These are phyloP conservation scores for Drechslerella stenobrocha DNA, from an alignment of 2,329 filamentous ascomycete species.

Conservation along the genomic window DNA sequence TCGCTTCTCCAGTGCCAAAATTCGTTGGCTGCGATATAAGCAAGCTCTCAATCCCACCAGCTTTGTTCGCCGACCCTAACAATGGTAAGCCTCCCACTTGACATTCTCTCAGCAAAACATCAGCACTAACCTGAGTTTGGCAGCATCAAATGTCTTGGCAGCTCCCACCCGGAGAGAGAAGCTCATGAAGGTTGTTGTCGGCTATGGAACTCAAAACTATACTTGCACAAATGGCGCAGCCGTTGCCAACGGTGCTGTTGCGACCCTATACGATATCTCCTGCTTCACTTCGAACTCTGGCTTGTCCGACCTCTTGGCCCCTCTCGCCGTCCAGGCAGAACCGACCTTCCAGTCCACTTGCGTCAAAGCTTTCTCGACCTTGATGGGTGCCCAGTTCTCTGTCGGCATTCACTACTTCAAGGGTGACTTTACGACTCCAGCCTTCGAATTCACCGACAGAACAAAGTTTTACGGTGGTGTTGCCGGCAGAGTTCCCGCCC, in stretches of 20 bases:
- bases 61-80: constrained; percentile 8
- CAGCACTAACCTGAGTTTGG: background rate
- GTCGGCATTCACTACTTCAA: constrained; percentile 84
- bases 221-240: constrained; percentile 73
- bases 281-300: constrained; percentile 68
- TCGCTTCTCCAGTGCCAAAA: constrained; percentile 4
- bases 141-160: constrained; percentile 17
- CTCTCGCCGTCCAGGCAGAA: constrained; percentile 66
- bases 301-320: constrained; percentile 67
- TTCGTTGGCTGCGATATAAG: constrained; percentile 20
- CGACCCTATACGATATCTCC: constrained; percentile 83
- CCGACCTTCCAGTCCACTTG: constrained; percentile 54
- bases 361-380: constrained; percentile 61
- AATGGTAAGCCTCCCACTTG: constrained; percentile 20
- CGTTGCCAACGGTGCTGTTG: constrained; percentile 70
- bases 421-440: constrained; percentile 68
- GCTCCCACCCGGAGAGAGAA: no score
- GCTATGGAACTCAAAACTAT: constrained; percentile 91
- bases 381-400: constrained; percentile 58
- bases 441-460: constrained; percentile 71
- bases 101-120: background rate
- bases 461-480: constrained; percentile 61
- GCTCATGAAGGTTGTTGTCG: constrained; percentile 65
- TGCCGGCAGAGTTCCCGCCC: constrained; percentile 64
- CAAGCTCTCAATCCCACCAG: background rate